These are phyloP conservation scores for Chloris gayana DNA, from an alignment of 176 grass and related monocot species.

Conservation along the genomic window DNA sequence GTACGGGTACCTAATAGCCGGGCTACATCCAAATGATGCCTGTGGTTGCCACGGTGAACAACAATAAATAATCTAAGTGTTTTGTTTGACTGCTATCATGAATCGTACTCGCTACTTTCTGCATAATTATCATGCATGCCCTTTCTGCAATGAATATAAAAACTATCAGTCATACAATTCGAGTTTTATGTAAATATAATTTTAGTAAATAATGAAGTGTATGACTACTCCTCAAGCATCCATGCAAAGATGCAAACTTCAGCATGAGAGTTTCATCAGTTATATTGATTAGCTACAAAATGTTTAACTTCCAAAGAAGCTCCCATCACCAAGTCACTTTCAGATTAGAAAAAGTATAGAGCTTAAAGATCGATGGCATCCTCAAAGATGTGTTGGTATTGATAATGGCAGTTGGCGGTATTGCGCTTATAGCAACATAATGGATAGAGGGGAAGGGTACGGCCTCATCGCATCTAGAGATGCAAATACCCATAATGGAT, in stretches of 20 bases:
- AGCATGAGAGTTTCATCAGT: neutral
- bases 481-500: no score
- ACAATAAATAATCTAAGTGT: neutral
- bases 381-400: neutral
- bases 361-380: neutral
- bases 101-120: neutral
- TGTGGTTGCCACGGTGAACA: neutral
- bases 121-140: neutral
- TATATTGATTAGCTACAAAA: neutral
- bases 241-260: neutral
- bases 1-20: neutral
- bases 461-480: neutral
- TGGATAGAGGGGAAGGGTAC: neutral
- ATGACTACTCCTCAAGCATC: neutral
- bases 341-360: neutral
- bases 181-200: no score
- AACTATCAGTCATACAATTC: neutral
- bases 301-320: neutral
- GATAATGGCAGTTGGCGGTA: neutral
- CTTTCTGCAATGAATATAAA: neutral
- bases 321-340: neutral
- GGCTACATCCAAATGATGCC: constrained; percentile 11
- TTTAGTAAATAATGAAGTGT: neutral
- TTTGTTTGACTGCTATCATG: constrained; percentile 28
- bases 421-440: neutral